Percentiles rank a stretch among this genome's conserved stretches.
phyloP scores from a whole-genome alignment of 257 asterid species.

The Cordia subcordata region DNA sequence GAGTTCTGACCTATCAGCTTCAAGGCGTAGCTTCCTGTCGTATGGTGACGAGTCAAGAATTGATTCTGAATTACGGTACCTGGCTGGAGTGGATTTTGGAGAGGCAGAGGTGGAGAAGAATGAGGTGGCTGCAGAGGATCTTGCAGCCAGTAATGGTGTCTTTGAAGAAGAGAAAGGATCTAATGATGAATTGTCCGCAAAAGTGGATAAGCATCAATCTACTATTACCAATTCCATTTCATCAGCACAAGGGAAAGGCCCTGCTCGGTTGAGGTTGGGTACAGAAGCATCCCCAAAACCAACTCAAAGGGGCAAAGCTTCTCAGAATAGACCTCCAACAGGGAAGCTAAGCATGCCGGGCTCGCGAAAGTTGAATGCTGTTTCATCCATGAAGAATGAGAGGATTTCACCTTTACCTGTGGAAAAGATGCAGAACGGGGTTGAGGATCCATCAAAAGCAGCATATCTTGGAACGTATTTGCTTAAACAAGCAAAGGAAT shows the following conservation, averaged over 20 bases:
- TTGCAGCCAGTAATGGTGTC: constrained; percentile 6
- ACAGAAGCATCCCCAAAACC: constrained; percentile 21
- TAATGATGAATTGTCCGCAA: constrained; percentile 17
- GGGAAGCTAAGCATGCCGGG: constrained; percentile 17
- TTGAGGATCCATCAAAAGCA: constrained; percentile 28
- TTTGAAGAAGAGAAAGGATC: constrained; percentile 21
- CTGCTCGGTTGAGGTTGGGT: constrained; percentile 10
- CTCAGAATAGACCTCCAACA: constrained; percentile 52
- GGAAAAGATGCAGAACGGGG: constrained; percentile 15
- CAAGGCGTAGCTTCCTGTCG: constrained; percentile 62
- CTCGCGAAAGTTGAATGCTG: constrained; percentile 27
- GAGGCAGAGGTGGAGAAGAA: constrained; percentile 27
- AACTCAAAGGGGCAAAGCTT: constrained; percentile 36
- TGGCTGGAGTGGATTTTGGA: constrained; percentile 64
- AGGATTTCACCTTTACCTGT: constrained; percentile 32
- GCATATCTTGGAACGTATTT: constrained; percentile 74
- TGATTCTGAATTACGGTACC: constrained; percentile 74
- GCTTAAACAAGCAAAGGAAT: constrained; percentile 76
- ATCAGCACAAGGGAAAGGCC: constrained; percentile 22
- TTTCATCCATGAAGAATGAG: constrained; percentile 38
- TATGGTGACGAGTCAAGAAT: constrained; percentile 89
- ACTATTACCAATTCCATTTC: constrained; percentile 19
- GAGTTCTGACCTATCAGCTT: constrained; percentile 85
- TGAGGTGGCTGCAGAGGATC: constrained; percentile 16
- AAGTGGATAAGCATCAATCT: constrained; percentile 12